Evolutionary conservation across 2,329 filamentous ascomycete species (phyloP).

Genomic region (Parasarocladium wereldwijsianum): DNA sequence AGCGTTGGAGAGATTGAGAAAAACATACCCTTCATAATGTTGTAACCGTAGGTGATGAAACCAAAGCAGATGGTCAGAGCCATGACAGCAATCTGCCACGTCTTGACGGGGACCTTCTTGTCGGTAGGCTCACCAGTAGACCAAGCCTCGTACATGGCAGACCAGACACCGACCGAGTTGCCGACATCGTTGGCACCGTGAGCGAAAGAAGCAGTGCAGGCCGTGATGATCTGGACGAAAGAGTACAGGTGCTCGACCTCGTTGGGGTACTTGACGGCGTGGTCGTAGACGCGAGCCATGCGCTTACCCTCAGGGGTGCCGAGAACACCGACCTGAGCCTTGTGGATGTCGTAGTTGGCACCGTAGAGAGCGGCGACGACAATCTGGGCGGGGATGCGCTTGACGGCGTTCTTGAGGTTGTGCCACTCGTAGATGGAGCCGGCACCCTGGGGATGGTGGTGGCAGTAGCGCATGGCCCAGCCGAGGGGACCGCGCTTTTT

Average conservation of each 20-base stretch:
- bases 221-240: conserved; percentile 51
- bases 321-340: conserved; percentile 52
- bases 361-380: conserved; percentile 55
- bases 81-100: conserved; percentile 65
- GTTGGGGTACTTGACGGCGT: conserved; percentile 51
- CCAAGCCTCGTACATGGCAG: conserved; percentile 56
- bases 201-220: conserved; percentile 58
- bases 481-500: conserved; percentile 53
- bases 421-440: conserved; percentile 60
- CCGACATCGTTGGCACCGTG: conserved; percentile 69
- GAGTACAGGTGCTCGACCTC: conserved; percentile 57
- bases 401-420: conserved; percentile 49
- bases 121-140: conserved; percentile 41
- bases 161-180: conserved; percentile 56
- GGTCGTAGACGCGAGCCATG: conserved; percentile 52
- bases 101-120: conserved; percentile 46
- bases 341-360: conserved; percentile 69
- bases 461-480: conserved; percentile 69
- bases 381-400: conserved; percentile 55
- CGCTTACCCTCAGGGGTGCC: conserved; percentile 61
- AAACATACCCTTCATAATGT: conserved; percentile 62
- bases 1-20: neutral
- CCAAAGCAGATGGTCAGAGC: conserved; percentile 49
- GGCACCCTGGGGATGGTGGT: conserved; percentile 56
- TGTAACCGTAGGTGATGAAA: conserved; percentile 63